Conservation (phyloP, 108 stramenopile genomes). For the Nitzschia sp. region DNA sequence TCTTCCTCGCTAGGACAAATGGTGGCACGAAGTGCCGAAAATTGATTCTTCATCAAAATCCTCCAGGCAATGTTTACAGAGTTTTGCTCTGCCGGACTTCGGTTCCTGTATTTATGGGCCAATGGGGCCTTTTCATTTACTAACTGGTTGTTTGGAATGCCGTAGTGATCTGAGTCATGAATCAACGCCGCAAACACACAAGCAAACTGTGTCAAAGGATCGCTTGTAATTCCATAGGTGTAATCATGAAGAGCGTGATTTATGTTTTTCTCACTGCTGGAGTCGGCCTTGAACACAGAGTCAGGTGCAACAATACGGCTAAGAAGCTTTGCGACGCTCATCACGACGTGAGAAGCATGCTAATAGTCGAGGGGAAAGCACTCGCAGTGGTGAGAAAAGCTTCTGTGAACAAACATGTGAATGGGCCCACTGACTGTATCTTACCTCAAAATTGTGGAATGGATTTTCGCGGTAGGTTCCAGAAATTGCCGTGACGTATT, state of each 20-base stretch:
- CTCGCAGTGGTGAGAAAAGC: no score
- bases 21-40: constrained; percentile 3
- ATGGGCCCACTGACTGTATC: not conserved
- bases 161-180: constrained; percentile 24
- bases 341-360: constrained; percentile 13
- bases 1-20: constrained; percentile 11
- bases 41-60: constrained; percentile 39
- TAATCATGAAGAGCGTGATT: not conserved
- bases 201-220: constrained; percentile 18
- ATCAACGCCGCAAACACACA: constrained; percentile 17
- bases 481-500: constrained; percentile 14
- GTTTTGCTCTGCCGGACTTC: constrained; percentile 50
- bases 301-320: constrained; percentile 8
- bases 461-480: not conserved
- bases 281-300: not conserved
- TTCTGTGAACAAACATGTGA: not conserved
- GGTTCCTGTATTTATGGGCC: constrained; percentile 42
- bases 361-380: not conserved
- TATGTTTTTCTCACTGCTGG: not conserved
- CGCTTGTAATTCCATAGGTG: constrained; percentile 14
- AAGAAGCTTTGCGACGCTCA: constrained; percentile 16
- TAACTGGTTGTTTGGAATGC: constrained; percentile 47
- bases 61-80: constrained; percentile 46
- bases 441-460: constrained; percentile 17
- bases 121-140: constrained; percentile 48